phyloP scores from a whole-genome alignment of 2,329 filamentous ascomycete genomes.

The Ophiostoma piceae region DNA sequence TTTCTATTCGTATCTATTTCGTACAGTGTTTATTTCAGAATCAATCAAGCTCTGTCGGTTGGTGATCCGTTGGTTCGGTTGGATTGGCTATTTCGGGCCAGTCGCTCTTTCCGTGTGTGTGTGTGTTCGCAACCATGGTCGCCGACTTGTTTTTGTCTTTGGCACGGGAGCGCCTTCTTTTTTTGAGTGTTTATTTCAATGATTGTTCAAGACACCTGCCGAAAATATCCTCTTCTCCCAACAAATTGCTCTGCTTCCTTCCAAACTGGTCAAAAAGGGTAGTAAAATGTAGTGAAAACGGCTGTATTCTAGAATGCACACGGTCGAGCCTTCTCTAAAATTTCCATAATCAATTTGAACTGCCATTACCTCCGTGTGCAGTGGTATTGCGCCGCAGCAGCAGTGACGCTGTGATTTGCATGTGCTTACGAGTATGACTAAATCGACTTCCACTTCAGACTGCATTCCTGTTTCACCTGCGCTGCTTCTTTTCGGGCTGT shows the following conservation, averaged over 20 bases:
- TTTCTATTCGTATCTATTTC: background rate
- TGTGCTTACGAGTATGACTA: conserved; percentile 3
- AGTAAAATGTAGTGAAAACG: background rate
- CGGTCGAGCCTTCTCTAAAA: background rate
- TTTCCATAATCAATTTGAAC: background rate
- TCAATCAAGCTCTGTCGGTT: background rate
- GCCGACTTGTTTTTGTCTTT: background rate
- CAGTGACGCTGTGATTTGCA: conserved; percentile 9
- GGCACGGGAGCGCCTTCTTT: background rate
- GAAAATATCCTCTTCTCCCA: background rate
- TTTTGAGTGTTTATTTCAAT: background rate
- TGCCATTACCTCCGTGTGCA: background rate
- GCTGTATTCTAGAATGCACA: background rate
- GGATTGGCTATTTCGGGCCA: background rate
- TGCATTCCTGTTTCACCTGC: conserved; percentile 1
- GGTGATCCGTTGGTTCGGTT: background rate
- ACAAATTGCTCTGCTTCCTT: background rate
- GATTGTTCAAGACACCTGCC: background rate
- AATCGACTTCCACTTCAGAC: background rate
- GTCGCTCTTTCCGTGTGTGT: background rate
- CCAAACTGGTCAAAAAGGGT: background rate
- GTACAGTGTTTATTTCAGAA: background rate
- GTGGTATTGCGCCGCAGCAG: background rate
- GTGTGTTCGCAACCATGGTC: background rate
- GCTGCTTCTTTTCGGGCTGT: background rate